Evolutionary conservation across 2,329 filamentous ascomycete genomes (phyloP), one percentile per base, ranked within the genome.

Genomic region (Laburnicola sp.): DNA sequence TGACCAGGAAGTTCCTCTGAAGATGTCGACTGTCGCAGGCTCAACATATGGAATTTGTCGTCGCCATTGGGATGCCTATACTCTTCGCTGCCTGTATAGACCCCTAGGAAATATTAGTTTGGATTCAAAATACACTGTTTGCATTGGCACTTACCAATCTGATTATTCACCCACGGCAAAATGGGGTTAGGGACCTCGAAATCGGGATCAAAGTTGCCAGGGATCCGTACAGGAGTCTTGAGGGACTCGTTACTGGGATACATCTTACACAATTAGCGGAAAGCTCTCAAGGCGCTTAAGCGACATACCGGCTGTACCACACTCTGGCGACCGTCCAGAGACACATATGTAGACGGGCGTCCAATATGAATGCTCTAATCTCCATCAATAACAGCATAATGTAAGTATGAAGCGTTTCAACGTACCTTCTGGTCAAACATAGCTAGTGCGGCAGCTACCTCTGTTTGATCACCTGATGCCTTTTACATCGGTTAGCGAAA

Each of bases 11-110:
- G 16, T 16, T 16, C 16, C 16, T 16, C 16, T 16, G 16, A 16
- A 16, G 16, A 16, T 16, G 16, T 16, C 16, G 16, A 16, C 16
- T 16, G 16, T 16, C 34, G 7, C 16, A 28, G 8, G 21, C 34
- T 37, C 43, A 45, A 38, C 56, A 58, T 58, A 2, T 49, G 44
- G 38, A 58, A 56, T 10, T 53, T 21, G 16, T 23, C 32, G 30
- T 45, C 32, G n/a, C 45, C 50, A 23, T 44, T n/a, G 16, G 50
- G 43, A 27, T 56, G 47, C n/a, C 1, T 34, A 16, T 36, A 53
- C 3, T 31, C 11, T 9, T 51, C 30, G 7, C 11, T 7, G n/a
- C 39, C 41, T 36, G 38, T 35, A 9, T 21, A 30, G 3, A 8
- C n/a, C 7, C 44, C 52, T 55, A 10, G 16, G n/a, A 40, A 6